Evolutionary conservation across 345 rosid genomes (phyloP), one percentile per base, ranked within the genome.

Genomic region (Laguncularia racemosa): DNA sequence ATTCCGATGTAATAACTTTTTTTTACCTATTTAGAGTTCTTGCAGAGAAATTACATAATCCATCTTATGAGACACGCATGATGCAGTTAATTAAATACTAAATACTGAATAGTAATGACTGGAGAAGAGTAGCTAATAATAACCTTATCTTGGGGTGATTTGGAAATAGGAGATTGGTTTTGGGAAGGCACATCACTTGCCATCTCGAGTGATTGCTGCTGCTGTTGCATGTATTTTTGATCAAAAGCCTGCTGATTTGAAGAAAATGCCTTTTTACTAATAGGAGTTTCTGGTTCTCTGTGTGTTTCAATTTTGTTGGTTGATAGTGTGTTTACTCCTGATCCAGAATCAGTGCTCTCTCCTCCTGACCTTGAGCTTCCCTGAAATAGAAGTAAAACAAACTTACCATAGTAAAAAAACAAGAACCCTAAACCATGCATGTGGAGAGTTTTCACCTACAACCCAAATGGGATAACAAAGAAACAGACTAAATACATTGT

Each of bases 281-380:
- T 76, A 1, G 99, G 95, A 61, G 99, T 89, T 66, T 92, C 99
- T 17, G 88, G 79, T 45, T 82, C 87, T 9, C 66, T 55, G 55
- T 70, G 88, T 20, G 78, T 74, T 52, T 88, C 95, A 55, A 74
- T 81, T 73, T 81, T 80, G 74, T 91, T 75, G 70, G 98, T 80
- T 16, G 44, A 53, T 44, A 79, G 66, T 44, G 78, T 80, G 74
- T 86, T 85, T 46, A 74, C 57, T 16, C 82, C 99, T 59, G 99
- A 93, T 55, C 96, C 99, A 54, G 99, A 86, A 56, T 89, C 97
- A 16, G 82, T 71, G 76, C 88, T 89, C 64, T 82, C 96, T 5
- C 75, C 96, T 55, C 81, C 89, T 44, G 97, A 83, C 74, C 65
- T 93, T 14, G 99, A 78, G 75, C 84, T 93, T 75, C 86, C 95